A percentile compares a stretch with the other conserved stretches of the same genome.
Evolutionary conservation across 106 monocot genomes (phyloP).

Genomic region (Platanthera zijinensis): DNA sequence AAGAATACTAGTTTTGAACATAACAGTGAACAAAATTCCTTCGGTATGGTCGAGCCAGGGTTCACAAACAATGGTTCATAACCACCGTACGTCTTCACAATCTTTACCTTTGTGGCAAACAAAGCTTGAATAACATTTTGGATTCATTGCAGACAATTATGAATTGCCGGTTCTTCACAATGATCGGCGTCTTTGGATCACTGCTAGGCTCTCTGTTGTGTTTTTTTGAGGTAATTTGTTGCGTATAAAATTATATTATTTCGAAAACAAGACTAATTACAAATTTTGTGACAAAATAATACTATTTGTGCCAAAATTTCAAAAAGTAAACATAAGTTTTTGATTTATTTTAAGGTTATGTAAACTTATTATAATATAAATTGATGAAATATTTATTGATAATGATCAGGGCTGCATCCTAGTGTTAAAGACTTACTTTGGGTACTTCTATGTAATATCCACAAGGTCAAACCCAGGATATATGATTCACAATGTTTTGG

Average conservation of each 20-base stretch:
- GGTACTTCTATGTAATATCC: conserved; percentile 3
- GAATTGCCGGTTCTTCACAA: conserved; percentile 18
- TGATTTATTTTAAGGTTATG: neutral
- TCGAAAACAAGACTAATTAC: too few species aligned
- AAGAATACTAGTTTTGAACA: too few species aligned
- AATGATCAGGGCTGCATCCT: conserved; percentile 13
- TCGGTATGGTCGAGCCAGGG: too few species aligned
- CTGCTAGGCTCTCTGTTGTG: conserved; percentile 20
- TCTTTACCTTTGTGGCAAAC: too few species aligned
- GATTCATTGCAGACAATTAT: conserved; percentile 4
- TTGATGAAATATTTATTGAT: neutral
- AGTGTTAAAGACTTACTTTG: conserved; percentile 7
- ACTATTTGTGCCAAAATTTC: too few species aligned
- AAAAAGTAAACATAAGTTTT: neutral
- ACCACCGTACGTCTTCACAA: too few species aligned
- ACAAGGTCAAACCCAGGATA: conserved; percentile 1
- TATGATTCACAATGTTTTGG: conserved; percentile 9
- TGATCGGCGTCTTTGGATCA: conserved; percentile 11
- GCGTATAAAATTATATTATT: neutral
- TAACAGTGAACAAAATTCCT: too few species aligned
- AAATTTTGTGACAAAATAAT: too few species aligned
- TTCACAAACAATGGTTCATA: too few species aligned
- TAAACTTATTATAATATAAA: neutral
- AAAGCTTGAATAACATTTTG: too few species aligned
- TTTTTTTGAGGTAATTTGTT: conserved; percentile 17